Base-by-base conservation (phyloP, 345 rosid species). In the Camelina sativa region DNA sequence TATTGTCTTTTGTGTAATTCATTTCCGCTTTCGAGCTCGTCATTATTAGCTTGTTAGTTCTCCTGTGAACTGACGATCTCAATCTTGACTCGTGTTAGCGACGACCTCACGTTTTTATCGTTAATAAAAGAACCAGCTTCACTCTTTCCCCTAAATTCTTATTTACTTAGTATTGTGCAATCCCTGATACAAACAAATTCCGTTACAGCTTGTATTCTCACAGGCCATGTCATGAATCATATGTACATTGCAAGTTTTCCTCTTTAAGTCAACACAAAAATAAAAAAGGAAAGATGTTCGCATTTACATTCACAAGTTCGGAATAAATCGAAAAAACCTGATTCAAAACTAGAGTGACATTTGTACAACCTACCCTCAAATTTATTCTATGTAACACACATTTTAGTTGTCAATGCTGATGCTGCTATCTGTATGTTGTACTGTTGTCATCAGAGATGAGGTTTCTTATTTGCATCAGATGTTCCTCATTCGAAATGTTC, bases 401-500 rank as follows among this genome's bases (percentile, higher is more conserved):
- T 3, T 40, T 15, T 19, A 6, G 75, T 54, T 53, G 19, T 5
- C 51, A 74, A 23, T 48, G 67, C 52, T 50, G 38, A 30, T 50
- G 38, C 19, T 75, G 80, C 82, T 86, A 82, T 79, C 91, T 91
- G 76, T 78, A 69, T 32, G 84, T 74, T 64, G 84, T 75, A 61
- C 82, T 79, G 79, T 82, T 82, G 75, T 83, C 83, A 51, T 84
- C 81, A 81, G 93, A 86, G 80, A 86, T 83, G 72, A 92, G 83
- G 82, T 81, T 85, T 84, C 84, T 86, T 75, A 88, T 81, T 86
- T 87, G 89, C 86, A 63, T 72, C 84, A 88, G 86, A 79, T 92
- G 92, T 76, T 92, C 98, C 69, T 92, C 95, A 32, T 90, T 90
- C 7, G 96, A 80, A 65, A 92, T 86, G 82, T 92, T 83, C 74